These are phyloP conservation scores for Zelopaecilomyces penicillatus DNA, from an alignment of 2,329 filamentous ascomycete genomes.

Conservation along the genomic window DNA sequence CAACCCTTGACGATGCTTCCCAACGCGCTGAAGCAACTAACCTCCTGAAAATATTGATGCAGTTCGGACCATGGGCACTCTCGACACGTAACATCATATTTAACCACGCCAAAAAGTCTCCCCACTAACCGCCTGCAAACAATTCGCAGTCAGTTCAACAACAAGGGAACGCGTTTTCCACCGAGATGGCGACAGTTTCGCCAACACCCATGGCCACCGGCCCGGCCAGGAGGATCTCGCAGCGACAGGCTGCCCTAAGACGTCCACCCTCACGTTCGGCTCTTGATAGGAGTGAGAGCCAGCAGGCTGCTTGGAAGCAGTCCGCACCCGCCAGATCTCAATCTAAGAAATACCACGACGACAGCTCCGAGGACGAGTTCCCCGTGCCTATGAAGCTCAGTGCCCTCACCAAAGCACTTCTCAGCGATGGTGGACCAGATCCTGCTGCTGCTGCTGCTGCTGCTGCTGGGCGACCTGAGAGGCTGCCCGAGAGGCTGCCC, in stretches of 20 bases:
- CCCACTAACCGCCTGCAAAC: background rate
- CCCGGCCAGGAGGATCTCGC: constrained; percentile 44
- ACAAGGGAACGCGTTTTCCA: constrained; percentile 12
- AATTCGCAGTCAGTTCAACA: constrained; percentile 11
- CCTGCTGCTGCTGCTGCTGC: constrained; percentile 13
- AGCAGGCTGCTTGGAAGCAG: constrained; percentile 24
- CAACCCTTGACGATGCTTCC: constrained; percentile 7
- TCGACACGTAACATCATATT: constrained; percentile 33
- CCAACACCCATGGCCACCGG: constrained; percentile 47
- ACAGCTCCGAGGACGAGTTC: constrained; percentile 92
- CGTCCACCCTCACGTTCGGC: constrained; percentile 40
- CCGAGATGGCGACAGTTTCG: constrained; percentile 42
- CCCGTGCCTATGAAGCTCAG: constrained; percentile 89
- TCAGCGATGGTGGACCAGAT: constrained; percentile 55
- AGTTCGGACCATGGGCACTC: constrained; percentile 28
- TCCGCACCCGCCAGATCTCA: constrained; percentile 23
- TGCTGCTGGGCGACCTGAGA: background rate
- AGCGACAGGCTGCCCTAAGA: constrained; percentile 43
- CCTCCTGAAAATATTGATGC: constrained; percentile 15
- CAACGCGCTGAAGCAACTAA: constrained; percentile 5
- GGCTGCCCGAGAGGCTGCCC: constrained; percentile 33
- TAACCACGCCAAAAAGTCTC: constrained; percentile 12
- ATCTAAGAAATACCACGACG: constrained; percentile 47
- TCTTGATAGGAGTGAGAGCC: constrained; percentile 38
- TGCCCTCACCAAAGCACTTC: constrained; percentile 78